Evolutionary conservation across 2,329 filamentous ascomycete genomes (phyloP).

Genomic region (Aureobasidium musti): DNA sequence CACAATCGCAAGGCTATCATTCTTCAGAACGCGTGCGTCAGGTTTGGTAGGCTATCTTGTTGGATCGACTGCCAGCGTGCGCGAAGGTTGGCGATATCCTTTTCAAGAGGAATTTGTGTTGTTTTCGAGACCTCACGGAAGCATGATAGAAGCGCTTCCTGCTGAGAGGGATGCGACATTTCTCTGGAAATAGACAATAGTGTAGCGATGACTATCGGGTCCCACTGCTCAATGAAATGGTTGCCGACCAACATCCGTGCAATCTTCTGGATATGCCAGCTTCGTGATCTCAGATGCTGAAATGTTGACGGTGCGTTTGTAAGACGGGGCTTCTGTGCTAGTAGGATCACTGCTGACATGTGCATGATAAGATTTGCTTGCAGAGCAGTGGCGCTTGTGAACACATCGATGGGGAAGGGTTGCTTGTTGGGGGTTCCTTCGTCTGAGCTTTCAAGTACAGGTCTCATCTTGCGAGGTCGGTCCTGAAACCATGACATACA

Average conservation of each 20-base stretch:
- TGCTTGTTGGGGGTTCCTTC: neutral
- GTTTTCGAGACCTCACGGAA: slow-evolving; percentile 1
- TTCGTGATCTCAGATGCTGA: slow-evolving; percentile 3
- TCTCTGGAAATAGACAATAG: neutral
- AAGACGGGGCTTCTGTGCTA: slow-evolving; percentile 15
- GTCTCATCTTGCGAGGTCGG: slow-evolving; percentile 20
- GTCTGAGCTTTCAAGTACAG: slow-evolving; percentile 11
- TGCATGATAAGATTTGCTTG: slow-evolving; percentile 20
- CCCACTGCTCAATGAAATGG: slow-evolving; percentile 22
- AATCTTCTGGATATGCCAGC: slow-evolving; percentile 16
- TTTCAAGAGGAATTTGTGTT: neutral
- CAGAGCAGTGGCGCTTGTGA: slow-evolving; percentile 12
- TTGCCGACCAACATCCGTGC: slow-evolving; percentile 8
- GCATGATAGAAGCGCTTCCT: slow-evolving; percentile 19
- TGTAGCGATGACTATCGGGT: slow-evolving; percentile 12
- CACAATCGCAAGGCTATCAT: neutral
- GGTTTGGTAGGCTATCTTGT: neutral
- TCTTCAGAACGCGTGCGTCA: neutral
- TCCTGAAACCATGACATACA: slow-evolving; percentile 22
- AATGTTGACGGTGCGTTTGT: slow-evolving; percentile 3
- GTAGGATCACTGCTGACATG: slow-evolving; percentile 8
- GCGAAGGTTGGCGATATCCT: slow-evolving; percentile 1
- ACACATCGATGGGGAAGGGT: slow-evolving; percentile 21
- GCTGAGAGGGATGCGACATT: slow-evolving; percentile 16
- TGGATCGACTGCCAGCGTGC: slow-evolving; percentile 10